Evolutionary conservation across 768 basidiomycete genomes (phyloP).

Genomic region (Podaxis sp.): DNA sequence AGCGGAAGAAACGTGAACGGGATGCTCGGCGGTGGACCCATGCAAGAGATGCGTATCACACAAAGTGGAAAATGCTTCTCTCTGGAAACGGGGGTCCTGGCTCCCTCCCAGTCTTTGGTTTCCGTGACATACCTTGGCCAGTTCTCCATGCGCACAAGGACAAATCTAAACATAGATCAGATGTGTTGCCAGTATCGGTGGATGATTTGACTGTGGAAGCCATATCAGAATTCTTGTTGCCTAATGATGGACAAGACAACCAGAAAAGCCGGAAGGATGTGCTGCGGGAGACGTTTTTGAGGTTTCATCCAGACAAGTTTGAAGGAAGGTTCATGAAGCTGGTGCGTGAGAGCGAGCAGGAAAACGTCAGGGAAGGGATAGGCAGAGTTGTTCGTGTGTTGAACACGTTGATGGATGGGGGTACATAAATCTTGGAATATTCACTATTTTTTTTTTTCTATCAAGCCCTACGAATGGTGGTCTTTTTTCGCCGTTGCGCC

Average conservation of each 20-base stretch:
- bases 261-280: slow-evolving; percentile 55
- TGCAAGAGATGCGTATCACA: slow-evolving; percentile 51
- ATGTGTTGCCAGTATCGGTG: slow-evolving; percentile 19
- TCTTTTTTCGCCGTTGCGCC: background rate
- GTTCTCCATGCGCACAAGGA: slow-evolving; percentile 34
- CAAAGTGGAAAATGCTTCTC: slow-evolving; percentile 51
- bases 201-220: slow-evolving; percentile 54
- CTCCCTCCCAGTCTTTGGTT: slow-evolving; percentile 29
- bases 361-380: slow-evolving; percentile 52
- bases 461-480: background rate
- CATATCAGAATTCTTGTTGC: slow-evolving; percentile 55
- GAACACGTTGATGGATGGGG: slow-evolving; percentile 44
- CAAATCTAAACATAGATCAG: slow-evolving; percentile 14
- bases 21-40: slow-evolving; percentile 38
- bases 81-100: slow-evolving; percentile 21
- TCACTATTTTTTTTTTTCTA: background rate
- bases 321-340: slow-evolving; percentile 64
- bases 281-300: slow-evolving; percentile 61
- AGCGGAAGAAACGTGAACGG: slow-evolving; percentile 42
- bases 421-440: background rate
- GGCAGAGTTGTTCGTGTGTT: slow-evolving; percentile 60
- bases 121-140: slow-evolving; percentile 75
- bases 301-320: slow-evolving; percentile 82
- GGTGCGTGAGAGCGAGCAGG: slow-evolving; percentile 41
- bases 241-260: slow-evolving; percentile 18